These are phyloP conservation scores for Phaseolus lunatus DNA, from an alignment of 306 rosid species.

Conservation along the genomic window DNA sequence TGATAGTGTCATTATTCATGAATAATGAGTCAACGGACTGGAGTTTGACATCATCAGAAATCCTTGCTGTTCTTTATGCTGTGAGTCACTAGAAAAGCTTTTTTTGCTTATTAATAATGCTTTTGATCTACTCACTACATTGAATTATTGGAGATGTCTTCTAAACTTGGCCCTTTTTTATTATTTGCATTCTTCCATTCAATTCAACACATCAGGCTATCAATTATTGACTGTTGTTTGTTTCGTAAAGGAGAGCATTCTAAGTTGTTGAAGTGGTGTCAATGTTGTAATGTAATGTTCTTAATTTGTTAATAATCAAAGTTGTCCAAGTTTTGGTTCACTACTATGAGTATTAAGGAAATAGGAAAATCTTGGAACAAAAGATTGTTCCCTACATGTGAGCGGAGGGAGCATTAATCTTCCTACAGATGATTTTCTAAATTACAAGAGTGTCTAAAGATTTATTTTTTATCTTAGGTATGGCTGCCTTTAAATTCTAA, in stretches of 20 bases:
- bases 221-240: neutral
- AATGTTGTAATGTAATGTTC: slow-evolving; percentile 24
- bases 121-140: slow-evolving; percentile 10
- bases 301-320: slow-evolving; percentile 25
- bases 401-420: neutral
- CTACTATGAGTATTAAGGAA: neutral
- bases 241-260: neutral
- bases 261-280: neutral
- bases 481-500: neutral
- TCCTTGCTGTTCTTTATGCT: slow-evolving; percentile 83
- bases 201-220: slow-evolving; percentile 36
- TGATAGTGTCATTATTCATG: slow-evolving; percentile 67
- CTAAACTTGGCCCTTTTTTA: slow-evolving; percentile 13
- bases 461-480: too few relatives aligned
- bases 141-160: slow-evolving; percentile 18
- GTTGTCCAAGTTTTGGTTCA: slow-evolving; percentile 9
- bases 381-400: neutral
- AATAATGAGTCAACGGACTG: slow-evolving; percentile 69
- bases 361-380: neutral
- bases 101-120: slow-evolving; percentile 20
- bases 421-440: neutral
- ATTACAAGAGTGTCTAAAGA: neutral
- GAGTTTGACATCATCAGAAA: slow-evolving; percentile 77
- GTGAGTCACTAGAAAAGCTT: slow-evolving; percentile 56
- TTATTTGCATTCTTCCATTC: slow-evolving; percentile 35